These are phyloP conservation scores for Globisporangium polare DNA, from an alignment of 352 stramenopile species.

Conservation along the genomic window DNA sequence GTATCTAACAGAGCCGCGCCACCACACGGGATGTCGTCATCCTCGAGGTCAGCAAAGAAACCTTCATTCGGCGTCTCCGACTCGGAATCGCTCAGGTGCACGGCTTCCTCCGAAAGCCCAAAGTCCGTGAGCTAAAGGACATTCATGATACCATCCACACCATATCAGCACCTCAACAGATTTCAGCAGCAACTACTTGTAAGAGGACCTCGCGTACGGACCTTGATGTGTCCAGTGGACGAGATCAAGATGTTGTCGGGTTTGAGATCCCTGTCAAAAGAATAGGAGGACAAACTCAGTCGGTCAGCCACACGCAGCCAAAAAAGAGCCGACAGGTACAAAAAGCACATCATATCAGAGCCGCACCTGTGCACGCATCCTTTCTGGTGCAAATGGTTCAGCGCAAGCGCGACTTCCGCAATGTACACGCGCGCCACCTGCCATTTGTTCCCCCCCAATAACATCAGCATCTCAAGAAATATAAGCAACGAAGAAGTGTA, in stretches of 20 bases:
- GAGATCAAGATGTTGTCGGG: slow-evolving; percentile 90
- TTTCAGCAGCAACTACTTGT: not conserved
- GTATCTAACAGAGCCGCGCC: not conserved
- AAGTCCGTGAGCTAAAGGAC: slow-evolving; percentile 77
- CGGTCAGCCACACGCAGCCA: slow-evolving; percentile 2
- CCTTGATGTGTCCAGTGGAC: slow-evolving; percentile 85
- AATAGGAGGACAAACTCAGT: slow-evolving; percentile 13
- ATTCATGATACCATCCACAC: not conserved
- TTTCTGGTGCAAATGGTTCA: slow-evolving; percentile 85
- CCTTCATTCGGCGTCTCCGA: slow-evolving; percentile 19
- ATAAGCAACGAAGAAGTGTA: too few species aligned
- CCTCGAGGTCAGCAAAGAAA: slow-evolving; percentile 18
- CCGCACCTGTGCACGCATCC: slow-evolving; percentile 76
- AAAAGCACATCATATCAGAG: not conserved
- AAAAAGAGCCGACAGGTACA: not conserved
- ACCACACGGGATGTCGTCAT: not conserved
- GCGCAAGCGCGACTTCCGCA: slow-evolving; percentile 79
- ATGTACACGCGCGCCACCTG: slow-evolving; percentile 87
- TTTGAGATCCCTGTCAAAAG: slow-evolving; percentile 72
- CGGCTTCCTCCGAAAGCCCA: slow-evolving; percentile 77
- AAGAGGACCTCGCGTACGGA: slow-evolving; percentile 21
- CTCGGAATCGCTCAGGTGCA: slow-evolving; percentile 45
- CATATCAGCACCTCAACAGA: not conserved
- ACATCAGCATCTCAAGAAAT: not conserved
- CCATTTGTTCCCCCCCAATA: too few species aligned